Percentiles rank a stretch among this genome's conserved stretches.
These are phyloP conservation scores for Hymenoscyphus fructigenus DNA, from an alignment of 2,329 filamentous ascomycete genomes.

Conservation along the genomic window DNA sequence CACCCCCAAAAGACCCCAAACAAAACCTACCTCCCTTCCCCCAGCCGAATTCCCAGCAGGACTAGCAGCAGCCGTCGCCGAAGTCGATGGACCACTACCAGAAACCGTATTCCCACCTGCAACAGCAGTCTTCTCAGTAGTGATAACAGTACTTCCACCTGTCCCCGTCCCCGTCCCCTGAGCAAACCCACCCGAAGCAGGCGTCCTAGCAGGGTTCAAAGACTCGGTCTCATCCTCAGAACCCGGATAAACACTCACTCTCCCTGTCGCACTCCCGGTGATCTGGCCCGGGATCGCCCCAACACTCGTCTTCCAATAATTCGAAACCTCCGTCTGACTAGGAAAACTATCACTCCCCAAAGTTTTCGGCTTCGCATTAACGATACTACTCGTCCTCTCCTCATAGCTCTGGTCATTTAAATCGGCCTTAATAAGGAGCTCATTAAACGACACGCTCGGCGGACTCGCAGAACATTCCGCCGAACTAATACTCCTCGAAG, in stretches of 20 bases:
- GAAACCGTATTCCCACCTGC: background rate
- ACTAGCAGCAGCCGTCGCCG: background rate
- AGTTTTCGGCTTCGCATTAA: conserved; percentile 17
- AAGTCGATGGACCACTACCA: background rate
- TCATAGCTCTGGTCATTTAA: conserved; percentile 26
- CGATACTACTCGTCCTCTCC: conserved; percentile 25
- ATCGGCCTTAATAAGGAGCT: conserved; percentile 30
- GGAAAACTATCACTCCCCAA: conserved; percentile 35
- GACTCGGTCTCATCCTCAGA: too few relatives aligned
- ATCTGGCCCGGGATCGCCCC: conserved; percentile 41
- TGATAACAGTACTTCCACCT: conserved; percentile 6
- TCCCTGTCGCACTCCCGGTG: conserved; percentile 41
- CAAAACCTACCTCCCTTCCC: background rate
- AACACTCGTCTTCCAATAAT: conserved; percentile 42
- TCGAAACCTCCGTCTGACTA: conserved; percentile 41
- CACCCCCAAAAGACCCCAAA: background rate
- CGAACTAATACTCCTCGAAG: conserved; percentile 31
- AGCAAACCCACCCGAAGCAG: background rate
- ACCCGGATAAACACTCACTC: conserved; percentile 9
- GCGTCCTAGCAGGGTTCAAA: conserved; percentile 2
- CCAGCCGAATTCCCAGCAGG: background rate
- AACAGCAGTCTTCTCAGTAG: conserved; percentile 5
- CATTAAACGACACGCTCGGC: conserved; percentile 38
- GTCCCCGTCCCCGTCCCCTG: too few relatives aligned
- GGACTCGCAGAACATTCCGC: conserved; percentile 39